Base-by-base conservation (phyloP, 2,329 filamentous ascomycete species). In the Verticillium nonalfalfae region DNA sequence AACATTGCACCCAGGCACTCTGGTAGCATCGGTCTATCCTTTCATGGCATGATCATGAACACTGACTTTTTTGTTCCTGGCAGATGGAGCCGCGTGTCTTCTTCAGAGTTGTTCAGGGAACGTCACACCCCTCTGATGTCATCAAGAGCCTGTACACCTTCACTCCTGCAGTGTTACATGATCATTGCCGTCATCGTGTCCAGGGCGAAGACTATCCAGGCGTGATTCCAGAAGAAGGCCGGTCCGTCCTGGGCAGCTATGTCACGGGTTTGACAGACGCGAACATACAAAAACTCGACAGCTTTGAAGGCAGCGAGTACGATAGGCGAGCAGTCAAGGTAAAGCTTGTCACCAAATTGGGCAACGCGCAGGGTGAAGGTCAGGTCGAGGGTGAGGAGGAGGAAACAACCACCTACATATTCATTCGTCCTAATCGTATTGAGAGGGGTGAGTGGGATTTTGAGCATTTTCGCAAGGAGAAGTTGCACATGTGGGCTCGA, bases 361-460 rank as follows among this genome's bases (percentile, higher is more conserved):
- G 74, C 4, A 74, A 74, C 14, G 69, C 70, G 18, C 72, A 76
- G 60, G 74, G 76, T 14, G 72, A 75, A 14, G 78, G 77, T n/a
- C 70, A 77, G 52, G 70, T 74, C 1, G 75, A 78, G 61, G 76
- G 74, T 15, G 78, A 80, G 57, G 76, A 80, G 65, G 79, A 82
- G 58, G 74, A 79, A 63, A 82, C 87, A 2, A 78, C 83, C 59
- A 85, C 86, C 13, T 93, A 93, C 71, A 81, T 93, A 5, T 93
- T 83, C 74, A 77, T 79, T 55, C 65, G 77, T 1, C 72, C 76
- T 15, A 66, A 74, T 0, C 40, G 69, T 0, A 76, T 98, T 18
- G 91, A 96, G 73, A 79, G 84, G 36, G 75, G 78, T 26, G 93
- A 97, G 73, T 98, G 94, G 94, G 91, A 96, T 72, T 95, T 93